Evolutionary conservation across 352 stramenopile species (phyloP).

Genomic region (Pythium myriotylum): DNA sequence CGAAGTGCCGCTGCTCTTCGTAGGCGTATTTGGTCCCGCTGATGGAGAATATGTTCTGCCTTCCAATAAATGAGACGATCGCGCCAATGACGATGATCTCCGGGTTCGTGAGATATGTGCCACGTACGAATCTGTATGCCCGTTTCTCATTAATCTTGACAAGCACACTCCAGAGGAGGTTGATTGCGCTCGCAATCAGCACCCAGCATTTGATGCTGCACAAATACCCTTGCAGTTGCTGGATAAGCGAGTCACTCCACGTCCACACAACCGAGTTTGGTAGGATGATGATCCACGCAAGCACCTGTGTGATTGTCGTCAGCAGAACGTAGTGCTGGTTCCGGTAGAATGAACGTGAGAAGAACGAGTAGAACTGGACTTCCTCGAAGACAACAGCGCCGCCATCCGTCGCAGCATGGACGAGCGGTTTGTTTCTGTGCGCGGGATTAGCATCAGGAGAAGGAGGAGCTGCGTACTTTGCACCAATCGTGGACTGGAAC

Average conservation of each 20-base stretch:
- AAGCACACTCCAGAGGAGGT: slow-evolving; percentile 16
- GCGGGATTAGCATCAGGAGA: neutral
- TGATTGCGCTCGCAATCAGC: slow-evolving; percentile 11
- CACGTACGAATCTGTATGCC: slow-evolving; percentile 15
- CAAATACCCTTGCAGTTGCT: slow-evolving; percentile 19
- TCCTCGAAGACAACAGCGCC: slow-evolving; percentile 21
- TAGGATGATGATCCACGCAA: slow-evolving; percentile 30
- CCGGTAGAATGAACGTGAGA: slow-evolving; percentile 35
- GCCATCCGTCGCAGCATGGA: slow-evolving; percentile 16
- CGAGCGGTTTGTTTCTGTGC: slow-evolving; percentile 7
- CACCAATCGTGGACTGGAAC: neutral
- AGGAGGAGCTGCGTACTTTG: slow-evolving; percentile 3
- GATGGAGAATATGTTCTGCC: slow-evolving; percentile 19
- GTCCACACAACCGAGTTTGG: slow-evolving; percentile 30
- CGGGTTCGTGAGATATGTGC: slow-evolving; percentile 21
- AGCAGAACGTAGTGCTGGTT: slow-evolving; percentile 18
- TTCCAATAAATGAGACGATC: slow-evolving; percentile 4
- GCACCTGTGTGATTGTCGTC: slow-evolving; percentile 20
- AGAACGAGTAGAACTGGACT: slow-evolving; percentile 36
- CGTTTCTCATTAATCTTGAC: slow-evolving; percentile 18
- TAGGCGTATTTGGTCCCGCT: slow-evolving; percentile 16
- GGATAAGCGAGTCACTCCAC: slow-evolving; percentile 17
- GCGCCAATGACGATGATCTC: slow-evolving; percentile 22
- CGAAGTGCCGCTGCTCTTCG: slow-evolving; percentile 22
- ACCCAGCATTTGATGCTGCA: slow-evolving; percentile 24